These are phyloP conservation scores for Sporothrix phasma DNA, from an alignment of 2,329 filamentous ascomycete species.

Conservation along the genomic window DNA sequence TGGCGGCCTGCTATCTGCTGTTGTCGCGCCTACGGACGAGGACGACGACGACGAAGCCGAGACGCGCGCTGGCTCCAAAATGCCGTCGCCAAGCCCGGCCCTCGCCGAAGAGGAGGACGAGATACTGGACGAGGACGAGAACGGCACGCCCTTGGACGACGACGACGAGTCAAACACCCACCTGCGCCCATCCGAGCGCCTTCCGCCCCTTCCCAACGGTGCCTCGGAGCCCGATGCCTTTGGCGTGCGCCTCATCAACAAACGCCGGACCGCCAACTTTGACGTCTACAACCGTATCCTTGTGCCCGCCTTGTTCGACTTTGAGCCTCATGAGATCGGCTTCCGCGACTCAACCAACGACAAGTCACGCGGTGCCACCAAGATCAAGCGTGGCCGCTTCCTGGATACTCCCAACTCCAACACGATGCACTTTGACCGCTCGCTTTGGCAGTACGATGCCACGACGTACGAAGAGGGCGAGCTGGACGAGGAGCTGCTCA, in stretches of 20 bases:
- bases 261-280: constrained; percentile 29
- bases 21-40: constrained; percentile 21
- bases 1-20: constrained; percentile 29
- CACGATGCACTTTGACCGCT: constrained; percentile 45
- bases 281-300: constrained; percentile 43
- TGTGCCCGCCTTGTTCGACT: constrained; percentile 39
- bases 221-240: constrained; percentile 41
- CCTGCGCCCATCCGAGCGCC: constrained; percentile 13
- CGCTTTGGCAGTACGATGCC: constrained; percentile 43
- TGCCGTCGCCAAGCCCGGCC: constrained; percentile 7
- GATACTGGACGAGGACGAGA: constrained; percentile 11
- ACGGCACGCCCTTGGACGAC: constrained; percentile 12
- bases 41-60: constrained; percentile 19
- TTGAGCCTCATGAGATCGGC: constrained; percentile 45
- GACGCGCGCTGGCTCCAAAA: constrained; percentile 9
- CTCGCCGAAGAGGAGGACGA: constrained; percentile 15
- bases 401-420: constrained; percentile 44
- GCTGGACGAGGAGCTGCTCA: constrained; percentile 41
- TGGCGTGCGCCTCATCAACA: constrained; percentile 40
- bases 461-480: constrained; percentile 39
- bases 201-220: constrained; percentile 28
- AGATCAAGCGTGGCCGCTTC: constrained; percentile 43
- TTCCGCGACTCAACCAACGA: constrained; percentile 51
- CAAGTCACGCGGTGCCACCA: constrained; percentile 42
- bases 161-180: constrained; percentile 21